Conservation (phyloP, 176 grass and related monocot species). For the Phoenix roebelenii region DNA sequence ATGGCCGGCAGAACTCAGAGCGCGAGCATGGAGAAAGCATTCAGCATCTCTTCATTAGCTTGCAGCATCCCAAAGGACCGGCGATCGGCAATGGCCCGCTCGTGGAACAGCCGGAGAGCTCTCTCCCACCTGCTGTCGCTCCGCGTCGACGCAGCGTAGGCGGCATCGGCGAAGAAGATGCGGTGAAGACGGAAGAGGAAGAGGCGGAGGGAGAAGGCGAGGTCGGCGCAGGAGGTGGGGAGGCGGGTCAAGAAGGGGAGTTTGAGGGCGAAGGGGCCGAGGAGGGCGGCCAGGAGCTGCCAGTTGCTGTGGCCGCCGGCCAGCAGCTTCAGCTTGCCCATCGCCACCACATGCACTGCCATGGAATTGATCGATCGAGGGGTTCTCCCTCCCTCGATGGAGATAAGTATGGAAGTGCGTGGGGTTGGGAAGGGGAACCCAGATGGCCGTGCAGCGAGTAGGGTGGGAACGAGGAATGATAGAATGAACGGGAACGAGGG, state of each 20-base stretch:
- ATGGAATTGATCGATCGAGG: background rate
- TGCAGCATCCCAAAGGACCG: background rate
- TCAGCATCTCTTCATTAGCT: conserved; percentile 10
- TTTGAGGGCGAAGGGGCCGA: conserved; percentile 18
- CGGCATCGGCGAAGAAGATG: background rate
- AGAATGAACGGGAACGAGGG: no score
- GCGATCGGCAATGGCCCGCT: background rate
- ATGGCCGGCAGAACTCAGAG: background rate
- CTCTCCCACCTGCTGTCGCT: conserved; percentile 5
- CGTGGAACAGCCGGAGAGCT: conserved; percentile 7
- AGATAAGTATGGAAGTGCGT: no score
- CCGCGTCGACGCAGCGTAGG: background rate
- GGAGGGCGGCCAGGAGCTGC: conserved; percentile 1
- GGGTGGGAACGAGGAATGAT: no score
- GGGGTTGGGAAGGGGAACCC: no score
- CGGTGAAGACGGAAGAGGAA: conserved; percentile 16
- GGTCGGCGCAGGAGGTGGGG: conserved; percentile 1
- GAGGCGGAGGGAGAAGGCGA: conserved; percentile 15
- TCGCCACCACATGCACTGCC: conserved; percentile 3
- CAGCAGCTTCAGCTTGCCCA: conserved; percentile 14
- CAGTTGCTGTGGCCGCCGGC: conserved; percentile 17
- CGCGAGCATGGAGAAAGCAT: conserved; percentile 10
- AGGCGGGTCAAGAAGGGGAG: conserved; percentile 6
- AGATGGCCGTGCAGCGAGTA: no score
- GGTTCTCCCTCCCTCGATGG: no score